Conservation (phyloP, 129 eudicot genomes). For the Flaveria robusta region DNA sequence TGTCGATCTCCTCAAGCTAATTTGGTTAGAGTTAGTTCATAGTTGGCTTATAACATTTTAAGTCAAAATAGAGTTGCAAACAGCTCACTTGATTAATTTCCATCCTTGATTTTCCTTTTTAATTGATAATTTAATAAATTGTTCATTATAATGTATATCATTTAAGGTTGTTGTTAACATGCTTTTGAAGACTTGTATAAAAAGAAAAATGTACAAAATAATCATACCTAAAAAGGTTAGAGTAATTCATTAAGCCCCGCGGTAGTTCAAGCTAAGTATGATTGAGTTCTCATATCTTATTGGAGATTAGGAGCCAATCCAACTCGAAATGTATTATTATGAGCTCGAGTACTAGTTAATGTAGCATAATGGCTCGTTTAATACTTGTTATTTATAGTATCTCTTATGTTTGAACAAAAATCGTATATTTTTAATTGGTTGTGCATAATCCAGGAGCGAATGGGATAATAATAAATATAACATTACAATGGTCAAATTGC, state of each 20-base stretch:
- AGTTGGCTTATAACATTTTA: no score
- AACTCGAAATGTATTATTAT: no score
- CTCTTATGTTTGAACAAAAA: not conserved
- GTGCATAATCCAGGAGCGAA: not conserved
- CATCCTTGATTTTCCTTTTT: not conserved
- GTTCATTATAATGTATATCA: not conserved
- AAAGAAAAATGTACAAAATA: no score
- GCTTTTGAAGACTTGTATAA: no score
- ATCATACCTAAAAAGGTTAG: not conserved
- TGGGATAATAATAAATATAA: not conserved
- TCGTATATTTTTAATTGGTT: no score
- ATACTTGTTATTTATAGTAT: not conserved
- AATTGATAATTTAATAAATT: not conserved
- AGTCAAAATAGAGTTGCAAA: no score
- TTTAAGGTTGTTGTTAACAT: not conserved
- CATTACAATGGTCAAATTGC: slow-evolving; percentile 5
- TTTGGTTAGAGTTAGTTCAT: no score
- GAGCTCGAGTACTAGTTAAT: no score
- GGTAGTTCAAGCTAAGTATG: not conserved
- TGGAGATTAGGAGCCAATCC: not conserved
- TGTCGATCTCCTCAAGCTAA: no score
- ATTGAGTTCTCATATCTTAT: not conserved
- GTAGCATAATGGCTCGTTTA: no score
- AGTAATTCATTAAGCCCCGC: not conserved
- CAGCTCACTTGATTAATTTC: not conserved